Conservation (phyloP, 306 rosid species). For the Cyamopsis tetragonoloba region DNA sequence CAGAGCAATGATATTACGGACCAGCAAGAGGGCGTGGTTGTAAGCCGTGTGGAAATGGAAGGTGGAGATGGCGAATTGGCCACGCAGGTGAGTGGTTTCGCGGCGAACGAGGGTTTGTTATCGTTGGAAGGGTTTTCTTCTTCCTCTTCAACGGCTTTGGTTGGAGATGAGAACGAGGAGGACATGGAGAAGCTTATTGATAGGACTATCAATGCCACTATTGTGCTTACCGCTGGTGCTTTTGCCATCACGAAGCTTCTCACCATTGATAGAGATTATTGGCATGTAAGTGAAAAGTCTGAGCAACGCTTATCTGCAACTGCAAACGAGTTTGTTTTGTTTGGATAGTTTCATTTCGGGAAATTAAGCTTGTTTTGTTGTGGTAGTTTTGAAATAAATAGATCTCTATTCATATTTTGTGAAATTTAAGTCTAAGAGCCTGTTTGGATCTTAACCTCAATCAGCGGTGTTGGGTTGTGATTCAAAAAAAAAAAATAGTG, state of each 20-base stretch:
- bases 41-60: slow-evolving; percentile 55
- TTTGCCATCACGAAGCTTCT: slow-evolving; percentile 78
- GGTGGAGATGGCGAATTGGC: slow-evolving; percentile 52
- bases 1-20: slow-evolving; percentile 58
- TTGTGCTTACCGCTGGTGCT: slow-evolving; percentile 83
- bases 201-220: slow-evolving; percentile 73
- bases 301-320: background rate
- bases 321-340: background rate
- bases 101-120: slow-evolving; percentile 46
- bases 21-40: slow-evolving; percentile 61
- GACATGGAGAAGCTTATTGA: slow-evolving; percentile 51
- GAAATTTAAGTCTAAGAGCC: background rate
- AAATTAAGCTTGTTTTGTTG: background rate
- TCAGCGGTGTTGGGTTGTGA: too few species aligned
- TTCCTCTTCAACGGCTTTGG: slow-evolving; percentile 47
- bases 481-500: too few species aligned
- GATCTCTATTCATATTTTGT: background rate
- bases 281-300: slow-evolving; percentile 71
- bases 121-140: slow-evolving; percentile 79
- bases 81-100: slow-evolving; percentile 70
- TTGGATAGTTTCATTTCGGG: background rate
- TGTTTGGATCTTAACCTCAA: too few species aligned
- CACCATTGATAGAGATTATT: slow-evolving; percentile 86
- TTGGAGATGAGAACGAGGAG: slow-evolving; percentile 46
- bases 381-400: background rate